Conservation (phyloP, 2,329 filamentous ascomycete species). For the Phaeophleospora eucalypticola region DNA sequence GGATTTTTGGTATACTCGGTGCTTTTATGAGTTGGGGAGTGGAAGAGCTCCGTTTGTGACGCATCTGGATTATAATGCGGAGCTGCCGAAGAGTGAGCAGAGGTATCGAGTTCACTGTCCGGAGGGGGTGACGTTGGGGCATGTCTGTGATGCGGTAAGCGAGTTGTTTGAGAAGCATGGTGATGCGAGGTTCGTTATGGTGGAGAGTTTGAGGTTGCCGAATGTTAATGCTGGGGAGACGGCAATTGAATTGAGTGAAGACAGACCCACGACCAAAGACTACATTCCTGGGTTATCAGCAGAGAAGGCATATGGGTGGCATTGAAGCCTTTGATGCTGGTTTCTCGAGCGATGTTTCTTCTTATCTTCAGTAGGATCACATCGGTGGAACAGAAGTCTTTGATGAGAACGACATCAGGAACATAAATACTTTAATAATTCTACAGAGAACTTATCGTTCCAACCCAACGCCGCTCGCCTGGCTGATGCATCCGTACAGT, state of each 20-base stretch:
- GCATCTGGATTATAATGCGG: constrained; percentile 20
- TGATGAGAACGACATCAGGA: too few species aligned
- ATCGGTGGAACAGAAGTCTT: too few species aligned
- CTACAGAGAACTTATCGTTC: background rate
- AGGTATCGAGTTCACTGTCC: constrained; percentile 6
- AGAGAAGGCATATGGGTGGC: constrained; percentile 8
- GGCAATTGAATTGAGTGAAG: constrained; percentile 6
- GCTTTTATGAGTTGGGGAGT: constrained; percentile 22
- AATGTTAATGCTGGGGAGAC: background rate
- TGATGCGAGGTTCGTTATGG: constrained; percentile 19
- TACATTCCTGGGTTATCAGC: constrained; percentile 11
- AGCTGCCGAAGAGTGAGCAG: constrained; percentile 17
- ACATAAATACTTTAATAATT: too few species aligned
- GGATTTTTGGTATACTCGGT: constrained; percentile 22
- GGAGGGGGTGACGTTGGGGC: constrained; percentile 18
- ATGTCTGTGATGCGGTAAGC: constrained; percentile 18
- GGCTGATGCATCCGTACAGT: constrained; percentile 7
- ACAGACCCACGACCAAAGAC: constrained; percentile 11
- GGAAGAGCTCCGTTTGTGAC: constrained; percentile 24
- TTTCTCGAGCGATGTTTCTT: too few species aligned
- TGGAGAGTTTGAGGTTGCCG: constrained; percentile 20
- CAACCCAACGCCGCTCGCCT: constrained; percentile 4
- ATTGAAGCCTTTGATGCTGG: background rate
- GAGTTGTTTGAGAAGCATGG: constrained; percentile 27
- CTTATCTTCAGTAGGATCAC: too few species aligned